Conservation (phyloP, 2,329 filamentous ascomycete species). For the Penicillium sp. region DNA sequence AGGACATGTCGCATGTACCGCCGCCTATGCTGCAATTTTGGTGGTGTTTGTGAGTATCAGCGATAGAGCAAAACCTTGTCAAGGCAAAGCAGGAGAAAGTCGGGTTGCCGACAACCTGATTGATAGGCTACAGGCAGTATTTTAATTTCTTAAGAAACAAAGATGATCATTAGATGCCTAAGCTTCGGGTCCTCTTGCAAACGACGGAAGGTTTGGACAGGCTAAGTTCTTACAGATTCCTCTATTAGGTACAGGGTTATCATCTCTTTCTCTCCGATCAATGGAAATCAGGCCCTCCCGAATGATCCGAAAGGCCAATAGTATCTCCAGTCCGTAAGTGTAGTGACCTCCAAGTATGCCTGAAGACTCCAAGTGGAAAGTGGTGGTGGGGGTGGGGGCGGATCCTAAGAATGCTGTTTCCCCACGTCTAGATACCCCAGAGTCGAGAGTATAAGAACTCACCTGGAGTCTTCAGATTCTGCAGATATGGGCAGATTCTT, state of each 20-base stretch:
- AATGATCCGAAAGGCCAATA: not conserved
- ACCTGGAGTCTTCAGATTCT: not conserved
- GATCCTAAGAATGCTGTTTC: conserved; percentile 3
- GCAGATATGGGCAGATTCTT: too few relatives aligned
- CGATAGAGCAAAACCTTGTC: too few relatives aligned
- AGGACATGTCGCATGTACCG: too few relatives aligned
- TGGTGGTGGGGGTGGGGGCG: conserved; percentile 30
- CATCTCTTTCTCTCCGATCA: not conserved
- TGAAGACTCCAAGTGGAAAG: not conserved
- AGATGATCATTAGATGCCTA: too few relatives aligned
- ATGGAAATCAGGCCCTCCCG: not conserved
- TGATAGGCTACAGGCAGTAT: too few relatives aligned
- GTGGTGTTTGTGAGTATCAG: too few relatives aligned
- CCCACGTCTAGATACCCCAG: not conserved
- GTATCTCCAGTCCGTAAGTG: not conserved
- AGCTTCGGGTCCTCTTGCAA: too few relatives aligned
- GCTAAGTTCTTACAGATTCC: not conserved
- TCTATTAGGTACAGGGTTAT: not conserved
- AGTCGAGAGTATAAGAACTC: not conserved
- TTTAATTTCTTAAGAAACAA: too few relatives aligned
- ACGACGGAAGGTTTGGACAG: too few relatives aligned
- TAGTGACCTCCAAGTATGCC: not conserved
- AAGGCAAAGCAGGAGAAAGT: too few relatives aligned
- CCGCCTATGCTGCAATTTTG: too few relatives aligned
- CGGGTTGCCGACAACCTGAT: too few relatives aligned